Evolutionary conservation across 371 early-diverging fungal species (phyloP), one percentile per base, ranked within the genome.

Genomic region (Neoconidiobolus thromboides): DNA sequence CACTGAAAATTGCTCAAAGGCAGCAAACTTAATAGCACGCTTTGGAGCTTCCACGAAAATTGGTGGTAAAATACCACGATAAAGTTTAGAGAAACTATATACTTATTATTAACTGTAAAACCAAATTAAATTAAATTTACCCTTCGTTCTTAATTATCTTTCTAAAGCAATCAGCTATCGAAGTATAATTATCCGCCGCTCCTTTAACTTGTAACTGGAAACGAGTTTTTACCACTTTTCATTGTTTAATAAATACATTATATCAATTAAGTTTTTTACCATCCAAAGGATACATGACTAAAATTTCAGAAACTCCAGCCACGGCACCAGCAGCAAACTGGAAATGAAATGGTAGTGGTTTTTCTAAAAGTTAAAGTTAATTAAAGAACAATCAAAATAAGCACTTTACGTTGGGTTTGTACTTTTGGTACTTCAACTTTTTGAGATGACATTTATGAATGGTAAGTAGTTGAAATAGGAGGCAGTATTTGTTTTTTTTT

Each of bases 21-120:
- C 84, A 10, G 91, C 86, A 75, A 96, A 94, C 70, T 96, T 96
- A 71, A 87, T 93, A 9, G 94, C 93, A 58, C 97, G 83, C 76
- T 96, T 96, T 14, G 97, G 97, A 50, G 97, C 97, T 74, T 96
- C 97, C 1, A 96, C 92, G 73, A 95, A 73, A 68, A 96, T 91
- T 2, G 97, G 97, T 15, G 97, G 91, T 43, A 91, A 65, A 62
- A 96, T 94, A 50, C 97, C 96, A 61, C 96, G 81, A 71, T 96
- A 96, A 48, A 96, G 77, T 5, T 82, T 75, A 39, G 74, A 76
- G 58, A 83, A 73, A 40, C 82, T 81, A 64, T 41, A 66, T 37
- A 50, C 10, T 48, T 15, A 14, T 58, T 2, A 36, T 46, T 5
- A 36, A 39, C 15, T 36, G 46, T 53, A n/a, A 15, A 48, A 43